Percentiles rank a stretch among this genome's conserved stretches.
Evolutionary conservation across 176 grass and related monocot species (phyloP).

Genomic region (Microstegium vimineum): DNA sequence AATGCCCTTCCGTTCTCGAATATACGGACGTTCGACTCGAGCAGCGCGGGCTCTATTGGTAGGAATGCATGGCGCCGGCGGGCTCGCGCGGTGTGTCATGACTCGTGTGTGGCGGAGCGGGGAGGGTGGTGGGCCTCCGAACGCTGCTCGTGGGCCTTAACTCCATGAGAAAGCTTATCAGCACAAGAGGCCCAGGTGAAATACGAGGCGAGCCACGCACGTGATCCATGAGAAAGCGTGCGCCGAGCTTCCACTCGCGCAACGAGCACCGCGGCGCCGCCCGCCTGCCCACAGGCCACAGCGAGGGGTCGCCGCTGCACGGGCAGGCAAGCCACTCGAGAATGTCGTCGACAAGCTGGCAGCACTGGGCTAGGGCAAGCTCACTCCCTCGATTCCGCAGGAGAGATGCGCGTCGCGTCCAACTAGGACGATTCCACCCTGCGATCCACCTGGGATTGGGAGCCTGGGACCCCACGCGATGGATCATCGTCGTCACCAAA

Average conservation of each 20-base stretch:
- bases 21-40: neutral
- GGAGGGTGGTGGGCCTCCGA: neutral
- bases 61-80: neutral
- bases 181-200: neutral
- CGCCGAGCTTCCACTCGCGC: neutral
- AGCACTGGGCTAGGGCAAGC: neutral
- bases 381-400: neutral
- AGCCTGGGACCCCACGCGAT: neutral
- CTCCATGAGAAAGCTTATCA: neutral
- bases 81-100: neutral
- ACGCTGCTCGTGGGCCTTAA: neutral
- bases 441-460: slow-evolving; percentile 1
- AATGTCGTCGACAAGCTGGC: slow-evolving; percentile 21
- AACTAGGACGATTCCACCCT: slow-evolving; percentile 24
- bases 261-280: too few species aligned
- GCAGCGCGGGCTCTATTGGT: neutral
- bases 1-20: neutral
- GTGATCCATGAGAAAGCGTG: too few species aligned
- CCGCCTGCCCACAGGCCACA: too few species aligned
- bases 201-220: too few species aligned
- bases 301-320: slow-evolving; percentile 6
- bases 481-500: neutral
- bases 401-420: slow-evolving; percentile 26
- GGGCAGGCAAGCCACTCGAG: slow-evolving; percentile 19
- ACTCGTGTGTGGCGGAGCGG: too few species aligned